Conservation (phyloP, 805 yeast species). For the Kluyveromyces lactis region DNA sequence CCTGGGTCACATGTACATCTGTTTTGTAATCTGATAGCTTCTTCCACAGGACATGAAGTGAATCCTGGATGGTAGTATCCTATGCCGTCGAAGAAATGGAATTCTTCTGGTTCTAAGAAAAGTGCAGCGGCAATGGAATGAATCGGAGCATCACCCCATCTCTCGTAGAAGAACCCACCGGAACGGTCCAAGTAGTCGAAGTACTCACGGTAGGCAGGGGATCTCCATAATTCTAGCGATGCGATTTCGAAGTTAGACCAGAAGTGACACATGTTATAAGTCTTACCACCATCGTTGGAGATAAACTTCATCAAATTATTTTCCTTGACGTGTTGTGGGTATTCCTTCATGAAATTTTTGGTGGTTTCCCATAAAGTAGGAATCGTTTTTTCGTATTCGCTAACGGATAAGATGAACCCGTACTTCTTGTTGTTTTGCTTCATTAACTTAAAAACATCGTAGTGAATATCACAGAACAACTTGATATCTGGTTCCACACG, state of each 20-base stretch:
- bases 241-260: constrained; percentile 80
- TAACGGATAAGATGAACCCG: constrained; percentile 60
- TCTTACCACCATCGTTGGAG: constrained; percentile 51
- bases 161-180: constrained; percentile 78
- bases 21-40: constrained; percentile 44
- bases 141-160: constrained; percentile 96
- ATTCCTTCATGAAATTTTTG: constrained; percentile 36
- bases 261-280: constrained; percentile 70
- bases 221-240: constrained; percentile 59
- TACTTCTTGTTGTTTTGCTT: constrained; percentile 45
- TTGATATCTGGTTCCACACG: constrained; percentile 66
- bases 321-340: constrained; percentile 35
- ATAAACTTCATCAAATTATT: constrained; percentile 57
- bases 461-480: constrained; percentile 50
- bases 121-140: constrained; percentile 70
- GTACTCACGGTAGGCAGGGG: constrained; percentile 46
- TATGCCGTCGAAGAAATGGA: constrained; percentile 66
- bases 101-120: constrained; percentile 44
- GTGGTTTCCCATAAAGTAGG: constrained; percentile 52
- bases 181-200: constrained; percentile 53
- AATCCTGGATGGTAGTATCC: constrained; percentile 73
- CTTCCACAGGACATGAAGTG: constrained; percentile 50
- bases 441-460: constrained; percentile 57
- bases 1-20: constrained; percentile 55
- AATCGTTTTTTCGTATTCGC: constrained; percentile 56